Evolutionary conservation across 768 basidiomycete genomes (phyloP), one percentile per base, ranked within the genome.

Genomic region (Kwoniella dejecticola): DNA sequence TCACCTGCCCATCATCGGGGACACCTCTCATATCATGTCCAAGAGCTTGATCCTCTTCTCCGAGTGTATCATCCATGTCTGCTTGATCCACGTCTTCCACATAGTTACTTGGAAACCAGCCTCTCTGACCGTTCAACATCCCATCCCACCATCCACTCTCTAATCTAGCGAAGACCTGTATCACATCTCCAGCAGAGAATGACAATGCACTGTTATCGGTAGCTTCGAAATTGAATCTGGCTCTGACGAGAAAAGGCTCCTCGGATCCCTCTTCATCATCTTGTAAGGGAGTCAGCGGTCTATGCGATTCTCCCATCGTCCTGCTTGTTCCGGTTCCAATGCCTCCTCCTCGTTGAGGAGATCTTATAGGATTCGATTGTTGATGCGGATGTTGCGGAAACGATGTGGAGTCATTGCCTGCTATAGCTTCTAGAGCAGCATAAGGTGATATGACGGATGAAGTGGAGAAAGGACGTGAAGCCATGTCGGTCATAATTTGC

Each of bases 121-220:
- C 95, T 52, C 95, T 86, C 77, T 89, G 88, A 56, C 90, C 89
- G 48, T 87, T 86, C 21, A 96, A 83, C 61, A 96, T 81, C 4
- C 95, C 95, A 77, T 99, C 95, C 96, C 94, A 97, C 95, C 95
- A 99, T 15, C 95, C 95, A 4, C 90, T 90, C 36, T 90, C 89
- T 56, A 97, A 86, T 70, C 87, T 88, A 11, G 89, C 90, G 54
- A 95, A 83, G 62, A 98, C 91, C 78, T 97, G 91, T 67, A 99
- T 96, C 68, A 97, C 84, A 75, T 97, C 93, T 66, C 87, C 89
- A 68, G 85, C 86, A 64, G 78, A 82, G 78, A 99, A 98, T 15
- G 90, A 90, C 44, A 99, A 85, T 0, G 95, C 89, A 1, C 92
- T 91, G 44, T 85, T 82, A 69, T 97, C 93, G 71, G 88, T 82